phyloP scores from a whole-genome alignment of 2,329 filamentous ascomycete species.

The Sclerotinia glacialis region DNA sequence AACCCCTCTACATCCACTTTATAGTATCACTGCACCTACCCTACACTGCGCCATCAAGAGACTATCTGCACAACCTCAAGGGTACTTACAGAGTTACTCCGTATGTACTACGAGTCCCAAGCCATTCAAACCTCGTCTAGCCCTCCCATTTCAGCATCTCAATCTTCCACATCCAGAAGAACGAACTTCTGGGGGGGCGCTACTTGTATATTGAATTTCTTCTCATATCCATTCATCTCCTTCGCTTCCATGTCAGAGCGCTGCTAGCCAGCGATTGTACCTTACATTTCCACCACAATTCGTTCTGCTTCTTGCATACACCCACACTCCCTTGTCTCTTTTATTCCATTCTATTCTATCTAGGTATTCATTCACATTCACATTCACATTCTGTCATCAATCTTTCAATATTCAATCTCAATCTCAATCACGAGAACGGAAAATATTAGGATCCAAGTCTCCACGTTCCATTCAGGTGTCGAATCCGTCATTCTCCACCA shows the following conservation, averaged over 20 bases:
- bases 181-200: conserved; percentile 14
- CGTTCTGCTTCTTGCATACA: conserved; percentile 18
- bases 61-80: not conserved
- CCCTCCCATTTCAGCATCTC: not conserved
- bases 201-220: not conserved
- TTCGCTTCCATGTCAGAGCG: conserved; percentile 8
- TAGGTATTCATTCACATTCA: too few species aligned
- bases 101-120: not conserved
- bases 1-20: conserved; percentile 15
- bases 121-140: conserved; percentile 4
- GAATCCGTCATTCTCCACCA: conserved; percentile 1
- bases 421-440: conserved; percentile 19
- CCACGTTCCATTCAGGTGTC: conserved; percentile 14
- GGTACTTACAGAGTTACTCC: too few species aligned
- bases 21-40: conserved; percentile 15
- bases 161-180: conserved; percentile 18
- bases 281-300: conserved; percentile 17
- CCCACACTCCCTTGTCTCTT: conserved; percentile 20
- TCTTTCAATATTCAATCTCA: not conserved
- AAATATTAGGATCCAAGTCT: conserved; percentile 4
- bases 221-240: conserved; percentile 8
- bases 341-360: not conserved
- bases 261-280: conserved; percentile 23
- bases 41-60: conserved; percentile 12
- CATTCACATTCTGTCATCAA: conserved; percentile 6